Percentiles rank a stretch among this genome's conserved stretches.
Evolutionary conservation across 257 asterid species (phyloP).

Genomic region (Solanum infundibuliforme): DNA sequence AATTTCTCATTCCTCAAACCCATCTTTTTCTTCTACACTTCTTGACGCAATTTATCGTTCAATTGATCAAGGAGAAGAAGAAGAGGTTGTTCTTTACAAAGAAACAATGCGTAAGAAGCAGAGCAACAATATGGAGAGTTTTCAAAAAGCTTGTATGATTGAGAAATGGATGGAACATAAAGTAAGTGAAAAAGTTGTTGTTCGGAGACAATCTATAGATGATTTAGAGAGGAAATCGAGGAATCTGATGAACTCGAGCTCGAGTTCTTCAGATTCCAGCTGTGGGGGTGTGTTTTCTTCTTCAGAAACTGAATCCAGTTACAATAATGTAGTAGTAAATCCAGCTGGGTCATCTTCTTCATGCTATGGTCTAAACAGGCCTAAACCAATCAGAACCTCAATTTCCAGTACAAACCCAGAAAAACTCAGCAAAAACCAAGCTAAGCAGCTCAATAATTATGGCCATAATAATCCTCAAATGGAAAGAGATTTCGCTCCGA

Average conservation of each 20-base stretch:
- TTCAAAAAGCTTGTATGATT: constrained; percentile 55
- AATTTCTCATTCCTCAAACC: constrained; percentile 9
- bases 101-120: constrained; percentile 40
- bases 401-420: constrained; percentile 10
- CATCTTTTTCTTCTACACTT: constrained; percentile 69
- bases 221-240: constrained; percentile 34
- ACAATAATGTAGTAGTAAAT: background rate
- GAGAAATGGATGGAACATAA: constrained; percentile 92
- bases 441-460: background rate
- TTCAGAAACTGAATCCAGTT: constrained; percentile 40
- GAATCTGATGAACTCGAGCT: constrained; percentile 47
- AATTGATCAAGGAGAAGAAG: constrained; percentile 42
- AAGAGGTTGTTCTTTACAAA: constrained; percentile 12
- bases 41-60: constrained; percentile 78
- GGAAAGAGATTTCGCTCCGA: constrained; percentile 8
- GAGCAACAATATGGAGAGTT: constrained; percentile 37
- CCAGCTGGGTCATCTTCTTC: constrained; percentile 10
- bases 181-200: constrained; percentile 23
- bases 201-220: constrained; percentile 35
- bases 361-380: constrained; percentile 31
- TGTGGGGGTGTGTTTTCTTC: constrained; percentile 45
- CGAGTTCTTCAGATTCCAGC: constrained; percentile 66
- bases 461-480: background rate
- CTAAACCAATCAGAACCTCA: constrained; percentile 57
- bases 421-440: constrained; percentile 3